Evolutionary conservation across 805 yeast species (phyloP), one percentile per base, ranked within the genome.

Genomic region (Candida gorgasii): DNA sequence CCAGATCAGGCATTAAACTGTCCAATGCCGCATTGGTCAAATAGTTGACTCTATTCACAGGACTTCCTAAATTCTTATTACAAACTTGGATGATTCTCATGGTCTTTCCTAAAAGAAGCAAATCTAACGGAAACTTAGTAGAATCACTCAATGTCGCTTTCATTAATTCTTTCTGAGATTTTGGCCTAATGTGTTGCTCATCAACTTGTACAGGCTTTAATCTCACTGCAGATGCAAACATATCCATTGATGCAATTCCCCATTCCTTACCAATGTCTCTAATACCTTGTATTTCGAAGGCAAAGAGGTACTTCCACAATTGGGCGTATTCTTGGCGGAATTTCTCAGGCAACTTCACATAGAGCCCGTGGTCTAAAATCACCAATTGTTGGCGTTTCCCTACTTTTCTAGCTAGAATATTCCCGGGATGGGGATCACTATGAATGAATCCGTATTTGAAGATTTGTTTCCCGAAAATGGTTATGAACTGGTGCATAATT

Each of bases 351-450:
- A 84, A 72, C 15, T 68, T 61, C 15, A 84, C 77, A 52, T 84
- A 86, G 18, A 86, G 64, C 0, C 95, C 95, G 57, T 85, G 92
- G 57, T 86, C 95, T 34, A 86, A 61, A 37, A 86, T 65, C 20
- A 86, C 89, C 27, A 84, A 62, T 53, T 84, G 79, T 52, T 77
- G 84, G 27, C 58, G 56, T 2, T 65, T 65, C 1, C 46, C 31
- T 3, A 38, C 29, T 11, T 63, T 57, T 20, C 57, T 52, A 3
- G 81, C 78, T 42, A 86, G 56, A 49, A 86, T 61, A 57, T 86
- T 86, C 5, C 95, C 95, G 1, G 93, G 93, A 53, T 86, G 95
- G 9, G 92, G 87, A 55, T 84, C 90, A 40, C 86, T 77, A 56
- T 84, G 89, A 13, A 84, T 79, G 23, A 77, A 66, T 5, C 88